These are phyloP conservation scores for Emergomyces africanus DNA, from an alignment of 2,329 filamentous ascomycete genomes.

Conservation along the genomic window DNA sequence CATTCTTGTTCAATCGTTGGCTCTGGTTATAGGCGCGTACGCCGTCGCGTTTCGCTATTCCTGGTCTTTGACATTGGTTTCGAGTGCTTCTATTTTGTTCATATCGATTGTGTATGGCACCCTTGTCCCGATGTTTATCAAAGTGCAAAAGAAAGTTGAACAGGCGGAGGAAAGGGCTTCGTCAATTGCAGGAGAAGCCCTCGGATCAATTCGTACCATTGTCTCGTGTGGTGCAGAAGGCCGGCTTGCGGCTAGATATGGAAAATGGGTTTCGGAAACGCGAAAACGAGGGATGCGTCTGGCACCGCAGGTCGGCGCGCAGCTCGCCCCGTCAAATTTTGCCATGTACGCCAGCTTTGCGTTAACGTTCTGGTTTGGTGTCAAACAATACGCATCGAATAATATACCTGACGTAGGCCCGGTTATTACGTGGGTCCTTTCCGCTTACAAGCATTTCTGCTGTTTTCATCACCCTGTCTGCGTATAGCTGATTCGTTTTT, in stretches of 20 bases:
- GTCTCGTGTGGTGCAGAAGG: slow-evolving; percentile 32
- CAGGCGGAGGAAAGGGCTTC: slow-evolving; percentile 26
- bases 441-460: not conserved
- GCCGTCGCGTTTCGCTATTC: slow-evolving; percentile 40
- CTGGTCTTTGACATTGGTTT: slow-evolving; percentile 41
- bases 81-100: slow-evolving; percentile 35
- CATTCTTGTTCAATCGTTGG: slow-evolving; percentile 29
- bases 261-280: slow-evolving; percentile 24
- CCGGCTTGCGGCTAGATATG: slow-evolving; percentile 25
- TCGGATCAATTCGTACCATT: slow-evolving; percentile 33
- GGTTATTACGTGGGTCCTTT: slow-evolving; percentile 22
- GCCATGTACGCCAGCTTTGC: slow-evolving; percentile 25
- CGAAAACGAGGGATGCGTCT: slow-evolving; percentile 19
- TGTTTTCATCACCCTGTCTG: not conserved
- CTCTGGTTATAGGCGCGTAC: slow-evolving; percentile 34
- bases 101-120: slow-evolving; percentile 23
- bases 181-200: slow-evolving; percentile 30
- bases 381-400: slow-evolving; percentile 22
- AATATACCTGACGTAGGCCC: slow-evolving; percentile 23
- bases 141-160: slow-evolving; percentile 22
- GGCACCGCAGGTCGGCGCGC: slow-evolving; percentile 18
- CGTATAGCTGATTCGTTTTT: not conserved
- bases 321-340: slow-evolving; percentile 24
- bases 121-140: slow-evolving; percentile 22
- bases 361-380: slow-evolving; percentile 27